Evolutionary conservation across 2,329 filamentous ascomycete genomes (phyloP), one percentile per base, ranked within the genome.

Genomic region (Cladophialophora chaetospira): DNA sequence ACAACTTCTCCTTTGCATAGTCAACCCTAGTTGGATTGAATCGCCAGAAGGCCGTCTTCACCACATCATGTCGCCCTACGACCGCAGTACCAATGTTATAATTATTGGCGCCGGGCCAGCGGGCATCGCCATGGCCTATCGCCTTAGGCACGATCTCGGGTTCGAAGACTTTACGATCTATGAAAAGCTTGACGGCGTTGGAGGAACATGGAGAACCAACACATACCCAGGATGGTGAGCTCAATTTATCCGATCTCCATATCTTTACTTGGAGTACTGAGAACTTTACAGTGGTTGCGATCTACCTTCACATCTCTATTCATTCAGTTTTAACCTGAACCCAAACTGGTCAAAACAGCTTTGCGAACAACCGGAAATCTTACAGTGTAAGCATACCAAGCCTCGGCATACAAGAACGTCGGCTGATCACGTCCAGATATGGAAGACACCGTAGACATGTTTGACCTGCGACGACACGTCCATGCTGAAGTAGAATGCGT

Each of bases 271-370:
- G 17, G 21, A 19, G 13, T 23, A 28, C 19, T 13, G 11, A 3
- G 13, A 45, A 25, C 53, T 46, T 42, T 40, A 31, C 23, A 17
- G 26, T 23, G 50, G 54, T n/a, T 61, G 57, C 33, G 58, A 57
- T 51, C 43, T 61, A 15, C 82, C 82, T 4, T 78, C 80, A 1
- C 55, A 75, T 5, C 78, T 82, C 47, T 84, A 84, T 65, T 80
- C 76, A 5, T 84, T 82, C 66, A 81, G 77, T 3, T 84, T 83
- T 61, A 73, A 74, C 6, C 78, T 74, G 38, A 82, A 82, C 55
- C 70, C 75, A 5, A 68, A 75, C 35, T 83, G 81, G 80, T 75
- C 76, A 2, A 73, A 72, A 1, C 68, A 80, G 25, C 73, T 77
- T 57, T 79, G 80, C 0, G 67, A 74, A 0, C 79, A 78, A 2